A percentile compares a stretch with the other conserved stretches of the same genome.
Conservation (phyloP, 352 stramenopile species). For the Pythium volutum region DNA sequence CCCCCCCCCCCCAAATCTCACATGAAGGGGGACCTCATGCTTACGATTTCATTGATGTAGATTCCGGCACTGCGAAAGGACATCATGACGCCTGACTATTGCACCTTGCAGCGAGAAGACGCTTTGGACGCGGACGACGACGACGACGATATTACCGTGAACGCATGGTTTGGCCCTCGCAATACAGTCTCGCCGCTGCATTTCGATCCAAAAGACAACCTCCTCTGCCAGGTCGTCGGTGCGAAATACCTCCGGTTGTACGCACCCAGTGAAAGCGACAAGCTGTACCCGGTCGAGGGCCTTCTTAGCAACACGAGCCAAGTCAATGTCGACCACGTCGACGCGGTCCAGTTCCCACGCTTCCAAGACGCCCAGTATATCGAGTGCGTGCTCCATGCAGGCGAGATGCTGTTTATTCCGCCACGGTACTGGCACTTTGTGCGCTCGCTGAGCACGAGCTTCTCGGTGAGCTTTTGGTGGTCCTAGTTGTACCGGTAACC, state of each 20-base stretch:
- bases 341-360: conserved; percentile 48
- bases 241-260: conserved; percentile 85
- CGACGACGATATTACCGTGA: conserved; percentile 72
- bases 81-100: conserved; percentile 89
- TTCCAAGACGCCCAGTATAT: conserved; percentile 53
- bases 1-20: too few relatives aligned
- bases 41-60: too few relatives aligned
- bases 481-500: neutral
- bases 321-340: conserved; percentile 55
- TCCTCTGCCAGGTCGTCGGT: conserved; percentile 85
- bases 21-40: too few relatives aligned
- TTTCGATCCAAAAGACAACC: conserved; percentile 89
- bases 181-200: conserved; percentile 85
- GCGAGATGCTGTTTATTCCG: conserved; percentile 89
- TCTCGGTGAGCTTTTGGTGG: conserved; percentile 87
- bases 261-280: conserved; percentile 53
- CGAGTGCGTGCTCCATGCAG: conserved; percentile 66
- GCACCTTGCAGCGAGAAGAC: conserved; percentile 50
- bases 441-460: conserved; percentile 69
- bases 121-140: conserved; percentile 45
- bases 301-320: conserved; percentile 85
- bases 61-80: conserved; percentile 76
- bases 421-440: conserved; percentile 89
- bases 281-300: conserved; percentile 82
- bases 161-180: conserved; percentile 85